Percentiles rank a stretch among this genome's conserved stretches.
phyloP scores from a whole-genome alignment of 2,329 filamentous ascomycete species.

The Aaosphaeria pasadenensis region DNA sequence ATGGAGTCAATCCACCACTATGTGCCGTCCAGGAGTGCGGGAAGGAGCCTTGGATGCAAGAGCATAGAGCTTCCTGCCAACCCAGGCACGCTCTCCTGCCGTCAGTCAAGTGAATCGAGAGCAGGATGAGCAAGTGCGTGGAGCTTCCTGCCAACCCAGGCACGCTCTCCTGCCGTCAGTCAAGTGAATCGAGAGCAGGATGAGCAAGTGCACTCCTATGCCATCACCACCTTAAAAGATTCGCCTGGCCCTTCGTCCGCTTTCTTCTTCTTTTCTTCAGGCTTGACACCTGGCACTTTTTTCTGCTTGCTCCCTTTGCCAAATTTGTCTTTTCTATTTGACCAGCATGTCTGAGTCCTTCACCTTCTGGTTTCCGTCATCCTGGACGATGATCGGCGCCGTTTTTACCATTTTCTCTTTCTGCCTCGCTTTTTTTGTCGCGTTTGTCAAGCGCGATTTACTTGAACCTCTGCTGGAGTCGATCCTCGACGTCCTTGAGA shows the following conservation, averaged over 20 bases:
- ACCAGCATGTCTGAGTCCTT: slow-evolving; percentile 5
- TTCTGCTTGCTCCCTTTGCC: not conserved
- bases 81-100: no score
- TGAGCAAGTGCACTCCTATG: not conserved
- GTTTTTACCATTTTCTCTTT: slow-evolving; percentile 3
- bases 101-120: no score
- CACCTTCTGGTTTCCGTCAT: slow-evolving; percentile 4
- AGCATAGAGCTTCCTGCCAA: no score
- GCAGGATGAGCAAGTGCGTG: no score
- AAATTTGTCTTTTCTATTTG: slow-evolving; percentile 1
- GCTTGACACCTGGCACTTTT: slow-evolving; percentile 2
- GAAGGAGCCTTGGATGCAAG: no score
- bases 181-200: no score
- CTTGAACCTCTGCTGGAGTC: not conserved
- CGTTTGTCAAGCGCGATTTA: not conserved
- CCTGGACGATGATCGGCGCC: slow-evolving; percentile 4
- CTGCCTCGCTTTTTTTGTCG: not conserved
- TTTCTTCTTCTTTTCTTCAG: slow-evolving; percentile 2
- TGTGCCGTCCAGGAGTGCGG: no score
- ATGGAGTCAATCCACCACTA: no score
- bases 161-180: no score
- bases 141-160: no score
- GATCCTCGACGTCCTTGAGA: not conserved
- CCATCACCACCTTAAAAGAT: not conserved
- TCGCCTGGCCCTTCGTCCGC: not conserved